Evolutionary conservation across 108 stramenopile genomes (phyloP), one percentile per base, ranked within the genome.

Genomic region (Skeletonema tropicum): DNA sequence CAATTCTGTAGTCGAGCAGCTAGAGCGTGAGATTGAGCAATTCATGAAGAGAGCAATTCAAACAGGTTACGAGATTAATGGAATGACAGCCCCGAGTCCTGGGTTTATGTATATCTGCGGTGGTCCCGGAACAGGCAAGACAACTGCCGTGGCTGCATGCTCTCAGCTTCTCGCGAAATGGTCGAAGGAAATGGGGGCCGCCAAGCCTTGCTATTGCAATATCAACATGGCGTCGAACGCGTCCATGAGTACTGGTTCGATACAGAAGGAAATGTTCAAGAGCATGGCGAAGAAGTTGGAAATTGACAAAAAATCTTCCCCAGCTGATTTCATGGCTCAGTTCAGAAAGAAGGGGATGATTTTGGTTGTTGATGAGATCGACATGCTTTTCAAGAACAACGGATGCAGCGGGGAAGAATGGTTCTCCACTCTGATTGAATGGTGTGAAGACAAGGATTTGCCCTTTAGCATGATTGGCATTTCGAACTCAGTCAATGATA

Each of bases 321-420:
- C 68, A 57, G 2, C 2, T 17, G 23, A 13, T 32, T 64, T 78
- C 17, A 21, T 73, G 55, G 70, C 83, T 35, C 39, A 30, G 64
- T 21, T 80, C 30, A 14, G 48, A 49, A 70, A 70, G 73, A 81
- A 58, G 23, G 69, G 80, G 1, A 58, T 86, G 7, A 57, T 92
- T 26, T 69, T 93, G 45, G 74, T 94, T 17, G 19, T 94, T 21
- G 93, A 94, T 74, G 93, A 94, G 76, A 81, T 94, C 15, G 93
- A 94, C 55, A 77, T 79, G 59, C 59, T 94, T 10, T 58, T 90
- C 21, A 81, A 74, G 52, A 74, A 60, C 33, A 64, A 69, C 26
- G 80, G 61, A n/a, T 39, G 73, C 4, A 32, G 77, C 63, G 57
- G 46, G 38, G 85, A 87, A 71, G 59, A 57, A 49, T 78, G 71